These are phyloP conservation scores for Fusarium succisae DNA, from an alignment of 2,329 filamentous ascomycete species.

Conservation along the genomic window DNA sequence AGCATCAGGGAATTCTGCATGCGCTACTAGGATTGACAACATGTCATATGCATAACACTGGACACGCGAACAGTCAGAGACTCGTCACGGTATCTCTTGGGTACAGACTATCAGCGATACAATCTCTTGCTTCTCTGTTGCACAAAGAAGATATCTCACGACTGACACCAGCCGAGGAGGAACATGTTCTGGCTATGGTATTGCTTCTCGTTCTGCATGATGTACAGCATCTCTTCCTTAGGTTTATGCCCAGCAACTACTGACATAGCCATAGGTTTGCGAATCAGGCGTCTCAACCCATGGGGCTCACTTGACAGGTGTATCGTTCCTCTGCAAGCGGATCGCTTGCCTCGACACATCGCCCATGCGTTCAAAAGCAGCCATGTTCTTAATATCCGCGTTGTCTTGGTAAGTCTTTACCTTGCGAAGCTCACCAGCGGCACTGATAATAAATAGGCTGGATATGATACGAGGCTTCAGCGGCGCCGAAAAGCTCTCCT, in stretches of 20 bases:
- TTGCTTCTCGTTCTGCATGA: constrained; percentile 42
- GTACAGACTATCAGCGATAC: constrained; percentile 37
- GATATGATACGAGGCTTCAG: constrained; percentile 45
- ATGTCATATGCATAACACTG: constrained; percentile 38
- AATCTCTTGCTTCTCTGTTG: constrained; percentile 30
- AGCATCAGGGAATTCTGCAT: constrained; percentile 41
- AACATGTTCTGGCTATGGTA: constrained; percentile 38
- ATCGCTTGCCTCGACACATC: constrained; percentile 24
- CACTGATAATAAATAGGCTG: constrained; percentile 27
- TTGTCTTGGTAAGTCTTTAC: constrained; percentile 34
- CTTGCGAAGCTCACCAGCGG: fast-evolving
- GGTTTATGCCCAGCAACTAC: fast-evolving
- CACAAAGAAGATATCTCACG: constrained; percentile 26
- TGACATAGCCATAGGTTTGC: constrained; percentile 30
- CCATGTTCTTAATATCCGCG: constrained; percentile 37
- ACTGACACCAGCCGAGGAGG: constrained; percentile 30
- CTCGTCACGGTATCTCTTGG: constrained; percentile 29
- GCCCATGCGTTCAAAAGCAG: constrained; percentile 24
- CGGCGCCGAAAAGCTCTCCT: constrained; percentile 45
- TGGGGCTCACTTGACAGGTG: constrained; percentile 42
- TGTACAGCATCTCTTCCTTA: not conserved
- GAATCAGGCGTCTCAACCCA: constrained; percentile 41
- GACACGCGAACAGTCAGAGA: constrained; percentile 1
- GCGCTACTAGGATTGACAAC: constrained; percentile 41
- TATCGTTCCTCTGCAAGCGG: constrained; percentile 41